These are phyloP conservation scores for Eleusine indica DNA, from an alignment of 176 grass and related monocot species.

Conservation along the genomic window DNA sequence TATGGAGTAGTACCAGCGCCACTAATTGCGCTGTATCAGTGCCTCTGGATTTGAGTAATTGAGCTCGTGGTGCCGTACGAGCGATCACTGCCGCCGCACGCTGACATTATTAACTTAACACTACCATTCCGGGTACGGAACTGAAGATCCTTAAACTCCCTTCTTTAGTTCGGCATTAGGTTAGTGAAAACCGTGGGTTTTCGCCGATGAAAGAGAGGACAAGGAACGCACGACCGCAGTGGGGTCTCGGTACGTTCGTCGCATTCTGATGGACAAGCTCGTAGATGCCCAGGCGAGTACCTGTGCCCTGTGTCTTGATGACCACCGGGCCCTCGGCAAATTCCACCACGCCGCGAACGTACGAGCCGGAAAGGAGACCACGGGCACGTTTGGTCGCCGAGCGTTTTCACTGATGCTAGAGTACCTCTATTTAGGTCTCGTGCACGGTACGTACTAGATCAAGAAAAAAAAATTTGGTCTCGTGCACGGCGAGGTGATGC, in stretches of 20 bases:
- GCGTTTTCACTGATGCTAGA: too few species aligned
- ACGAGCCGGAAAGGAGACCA: too few species aligned
- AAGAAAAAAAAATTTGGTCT: too few species aligned
- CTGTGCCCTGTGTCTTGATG: not conserved
- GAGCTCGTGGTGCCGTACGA: not conserved
- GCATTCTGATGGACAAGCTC: not conserved
- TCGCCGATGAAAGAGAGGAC: not conserved
- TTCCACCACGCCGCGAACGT: not conserved
- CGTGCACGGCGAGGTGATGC: not conserved
- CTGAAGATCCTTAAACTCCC: too few species aligned
- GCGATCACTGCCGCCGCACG: not conserved
- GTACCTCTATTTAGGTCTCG: too few species aligned
- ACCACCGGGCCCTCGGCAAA: not conserved
- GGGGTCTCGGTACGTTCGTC: not conserved
- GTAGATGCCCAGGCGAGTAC: not conserved
- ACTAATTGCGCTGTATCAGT: not conserved
- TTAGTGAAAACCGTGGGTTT: too few species aligned
- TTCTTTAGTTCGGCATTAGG: too few species aligned
- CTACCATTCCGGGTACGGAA: too few species aligned
- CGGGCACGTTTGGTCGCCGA: too few species aligned
- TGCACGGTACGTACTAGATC: too few species aligned
- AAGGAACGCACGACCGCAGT: not conserved
- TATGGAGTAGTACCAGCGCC: not conserved
- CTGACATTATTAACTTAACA: too few species aligned
- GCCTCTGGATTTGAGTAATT: not conserved